Base-by-base conservation (phyloP, 164 flowering plant genomes). In the Aristolochia fimbriata region DNA sequence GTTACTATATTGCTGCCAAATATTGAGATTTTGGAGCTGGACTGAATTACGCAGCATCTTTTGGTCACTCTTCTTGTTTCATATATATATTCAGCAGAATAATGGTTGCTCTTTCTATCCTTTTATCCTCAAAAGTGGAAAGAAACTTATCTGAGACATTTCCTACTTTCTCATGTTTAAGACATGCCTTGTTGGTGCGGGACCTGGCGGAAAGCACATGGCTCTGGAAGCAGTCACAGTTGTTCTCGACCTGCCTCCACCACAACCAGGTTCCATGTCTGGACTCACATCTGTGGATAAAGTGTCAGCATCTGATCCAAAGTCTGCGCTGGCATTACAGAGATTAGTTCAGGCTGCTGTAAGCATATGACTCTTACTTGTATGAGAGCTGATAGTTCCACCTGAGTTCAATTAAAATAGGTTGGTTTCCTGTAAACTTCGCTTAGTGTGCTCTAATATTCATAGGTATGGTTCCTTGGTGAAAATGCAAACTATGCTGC, bases 401-500 rank as follows among this genome's bases (percentile, higher is more conserved):
- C 43, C 10, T 37, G 8, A 37, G 43, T 37, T 37, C 43, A 7
- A 37, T 10, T 37, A 37, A 7, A 37, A 0, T 37, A 37, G 43
- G 43, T 10, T 37, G 43, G 2, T 27, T 5, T 27, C 5, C 30
- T 27, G 30, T 27, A 27, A 27, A 27, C 30, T 27, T 27, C 5
- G 2, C 30, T 27, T 27, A 27, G 30, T 7, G 43, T 10, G 12
- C 8, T 37, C 43, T 3, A 8, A 52, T 27, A 17, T 11, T 23
- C 30, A 52, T 72, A 93, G 99, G 99, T 93, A 7, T 93, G 99
- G 99, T 93, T 93, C 75, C 94, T 93, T 71, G 99, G 99, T 45
- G 99, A 93, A 76, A 93, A 93, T 85, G 99, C 97, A 67, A 93
- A 93, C 71, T 94, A 94, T 77, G 97, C 97, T 70, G 99, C 99